Evolutionary conservation across 2,329 filamentous ascomycete genomes (phyloP).

Genomic region (Fusarium chuoi): DNA sequence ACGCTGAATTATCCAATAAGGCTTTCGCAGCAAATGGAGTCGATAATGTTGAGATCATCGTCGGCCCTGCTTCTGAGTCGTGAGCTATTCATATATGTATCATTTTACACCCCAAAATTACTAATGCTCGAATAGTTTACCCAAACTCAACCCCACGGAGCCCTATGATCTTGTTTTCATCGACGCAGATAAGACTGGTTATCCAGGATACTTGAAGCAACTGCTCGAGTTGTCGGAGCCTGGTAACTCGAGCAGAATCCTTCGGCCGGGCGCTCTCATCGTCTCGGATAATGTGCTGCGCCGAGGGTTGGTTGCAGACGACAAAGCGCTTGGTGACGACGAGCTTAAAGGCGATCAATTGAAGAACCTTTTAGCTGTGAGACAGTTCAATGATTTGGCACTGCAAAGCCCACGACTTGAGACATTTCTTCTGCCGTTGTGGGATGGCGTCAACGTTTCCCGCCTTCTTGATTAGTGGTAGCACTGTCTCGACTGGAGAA

Average conservation of each 20-base stretch:
- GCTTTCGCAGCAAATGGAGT: slow-evolving; percentile 53
- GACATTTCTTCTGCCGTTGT: slow-evolving; percentile 54
- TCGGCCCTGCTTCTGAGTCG: slow-evolving; percentile 60
- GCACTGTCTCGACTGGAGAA: not conserved
- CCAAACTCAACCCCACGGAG: slow-evolving; percentile 43
- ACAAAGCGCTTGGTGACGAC: slow-evolving; percentile 31
- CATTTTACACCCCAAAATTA: not conserved
- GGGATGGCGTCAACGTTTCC: slow-evolving; percentile 55
- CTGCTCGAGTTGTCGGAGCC: slow-evolving; percentile 58
- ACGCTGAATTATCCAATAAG: slow-evolving; percentile 53
- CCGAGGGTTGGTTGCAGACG: slow-evolving; percentile 58
- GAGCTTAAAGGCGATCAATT: slow-evolving; percentile 33
- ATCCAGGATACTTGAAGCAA: slow-evolving; percentile 58
- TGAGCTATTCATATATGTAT: slow-evolving; percentile 42
- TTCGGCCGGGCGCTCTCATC: slow-evolving; percentile 61
- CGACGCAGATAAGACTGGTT: slow-evolving; percentile 64
- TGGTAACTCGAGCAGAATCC: slow-evolving; percentile 51
- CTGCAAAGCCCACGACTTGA: slow-evolving; percentile 52
- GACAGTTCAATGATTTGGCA: slow-evolving; percentile 51
- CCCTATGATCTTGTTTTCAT: slow-evolving; percentile 66
- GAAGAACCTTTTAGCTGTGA: slow-evolving; percentile 43
- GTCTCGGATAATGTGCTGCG: slow-evolving; percentile 66
- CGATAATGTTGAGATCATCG: slow-evolving; percentile 58
- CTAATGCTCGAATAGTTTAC: slow-evolving; percentile 35
- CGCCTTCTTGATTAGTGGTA: slow-evolving; percentile 51